Evolutionary conservation across 805 yeast species (phyloP), one percentile per base, ranked within the genome.

Genomic region (Torulaspora maleeae): DNA sequence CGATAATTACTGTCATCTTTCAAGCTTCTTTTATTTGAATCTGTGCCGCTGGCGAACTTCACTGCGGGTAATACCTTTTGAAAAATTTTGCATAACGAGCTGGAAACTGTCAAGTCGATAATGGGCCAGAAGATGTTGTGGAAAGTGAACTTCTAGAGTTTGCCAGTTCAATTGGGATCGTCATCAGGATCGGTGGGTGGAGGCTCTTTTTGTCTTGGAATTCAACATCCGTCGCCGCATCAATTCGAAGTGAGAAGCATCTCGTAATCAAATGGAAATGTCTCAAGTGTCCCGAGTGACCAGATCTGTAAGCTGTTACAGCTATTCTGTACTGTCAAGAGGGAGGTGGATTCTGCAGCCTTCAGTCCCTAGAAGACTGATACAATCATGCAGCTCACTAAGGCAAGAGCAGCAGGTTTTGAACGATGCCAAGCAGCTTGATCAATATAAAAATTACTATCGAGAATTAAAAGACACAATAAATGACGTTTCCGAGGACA

Each of bases 401-500:
- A 34, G 32, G 27, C 50, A 47, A 22, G 29, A 36, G 24, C 36
- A 36, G n/a, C 44, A 27, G 19, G 15, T 32, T 29, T 25, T 22
- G 15, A 33, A 42, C 17, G 40, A 43, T 33, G n/a, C 47, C 16
- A 36, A 55, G 3, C 55, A 56, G 38, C 44, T 63, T 20, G 41
- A 46, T 13, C 50, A 51, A n/a, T 62, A 61, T 38, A 60, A 50
- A 32, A 41, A 43, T 1, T 63, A 63, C 42, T 61, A 56, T 44
- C 48, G 43, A 32, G 43, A 43, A 17, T 43, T 62, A 33, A 56
- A 54, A 43, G 36, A 38, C 9, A 48, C 53, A 2, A 48, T 57
- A 2, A 49, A 52, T 13, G 55, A 49, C 11, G 50, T 60, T 8
- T 63, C 77, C 0, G 82, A 79, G 45, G 77, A 72, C 20, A 69